Base-by-base conservation (phyloP, 352 stramenopile species). In the Globisporangium canariense region DNA sequence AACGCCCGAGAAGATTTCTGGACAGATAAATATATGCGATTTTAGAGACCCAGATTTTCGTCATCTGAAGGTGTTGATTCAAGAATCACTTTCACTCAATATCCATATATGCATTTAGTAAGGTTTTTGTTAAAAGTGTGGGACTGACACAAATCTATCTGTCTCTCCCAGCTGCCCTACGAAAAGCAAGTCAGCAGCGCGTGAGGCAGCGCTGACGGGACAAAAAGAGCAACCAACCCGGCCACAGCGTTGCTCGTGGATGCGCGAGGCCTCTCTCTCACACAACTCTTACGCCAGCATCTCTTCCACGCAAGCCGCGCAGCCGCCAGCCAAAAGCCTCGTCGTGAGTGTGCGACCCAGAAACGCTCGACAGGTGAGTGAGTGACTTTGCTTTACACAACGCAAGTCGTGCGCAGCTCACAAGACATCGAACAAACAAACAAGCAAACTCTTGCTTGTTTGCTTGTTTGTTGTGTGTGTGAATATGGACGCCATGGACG, bases 201-300 rank as follows among this genome's bases (percentile, higher is more conserved):
- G 16, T 10, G 22, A 49, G 43, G 43, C 41, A 47, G 16, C 20
- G 16, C 14, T 14, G 9, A 16, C 36, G 36, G 36, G 36, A 41
- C 49, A 55, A 55, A 57, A n/a, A 13, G 22, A 53, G 50, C 50
- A 22, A 45, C 18, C n/a, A 22, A 45, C 30, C n/a, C 46, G 18
- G 20, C 46, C 4, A 8, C 41, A 47, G 41, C 41, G 14, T 49
- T 49, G 43, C 43, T 46, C 30, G 46, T 30, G 46, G 46, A 25
- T 30, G 46, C 46, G 8, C 45, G 18, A 14, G 18, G 16, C 52
- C 8, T 5, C 25, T 28, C 25, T 28, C 25, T 28, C 32, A 58
- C 52, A 46, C 52, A 57, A 58, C 30, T 58, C 30, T 58, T 58
- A 58, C 51, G 30, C 51, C 22, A 34, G 18, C 51, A 43, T 4